Conservation (phyloP, 345 rosid genomes). For the Adansonia digitata region DNA sequence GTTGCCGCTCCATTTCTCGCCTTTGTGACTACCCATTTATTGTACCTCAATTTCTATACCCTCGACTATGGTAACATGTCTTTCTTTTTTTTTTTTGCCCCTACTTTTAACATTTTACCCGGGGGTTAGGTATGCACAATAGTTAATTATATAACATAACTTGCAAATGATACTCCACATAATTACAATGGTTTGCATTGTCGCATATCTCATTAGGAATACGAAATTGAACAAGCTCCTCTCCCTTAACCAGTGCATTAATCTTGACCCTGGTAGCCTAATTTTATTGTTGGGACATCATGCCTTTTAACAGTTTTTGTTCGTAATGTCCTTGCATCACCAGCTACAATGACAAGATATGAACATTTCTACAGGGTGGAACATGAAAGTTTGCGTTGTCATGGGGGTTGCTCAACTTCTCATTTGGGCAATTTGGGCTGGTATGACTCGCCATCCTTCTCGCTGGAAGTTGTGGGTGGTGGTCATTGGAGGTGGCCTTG, state of each 20-base stretch:
- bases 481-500: constrained; percentile 55
- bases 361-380: constrained; percentile 46
- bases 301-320: background rate
- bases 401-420: constrained; percentile 38
- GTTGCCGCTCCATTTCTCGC: constrained; percentile 73
- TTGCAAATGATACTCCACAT: background rate
- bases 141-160: background rate
- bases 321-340: background rate
- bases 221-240: background rate
- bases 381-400: constrained; percentile 44
- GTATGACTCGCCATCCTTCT: constrained; percentile 30
- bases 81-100: background rate
- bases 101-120: background rate
- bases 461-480: constrained; percentile 62
- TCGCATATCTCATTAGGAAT: background rate
- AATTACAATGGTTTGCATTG: background rate
- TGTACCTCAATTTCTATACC: constrained; percentile 55
- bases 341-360: background rate
- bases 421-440: constrained; percentile 63
- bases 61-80: constrained; percentile 48
- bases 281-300: too few species aligned
- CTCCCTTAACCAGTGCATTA: background rate
- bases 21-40: constrained; percentile 59
- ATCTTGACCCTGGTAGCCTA: background rate
- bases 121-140: background rate